Percentiles rank a stretch among this genome's conserved stretches.
phyloP scores from a whole-genome alignment of 2,329 filamentous ascomycete species.

The Diaporthe citriasiana region DNA sequence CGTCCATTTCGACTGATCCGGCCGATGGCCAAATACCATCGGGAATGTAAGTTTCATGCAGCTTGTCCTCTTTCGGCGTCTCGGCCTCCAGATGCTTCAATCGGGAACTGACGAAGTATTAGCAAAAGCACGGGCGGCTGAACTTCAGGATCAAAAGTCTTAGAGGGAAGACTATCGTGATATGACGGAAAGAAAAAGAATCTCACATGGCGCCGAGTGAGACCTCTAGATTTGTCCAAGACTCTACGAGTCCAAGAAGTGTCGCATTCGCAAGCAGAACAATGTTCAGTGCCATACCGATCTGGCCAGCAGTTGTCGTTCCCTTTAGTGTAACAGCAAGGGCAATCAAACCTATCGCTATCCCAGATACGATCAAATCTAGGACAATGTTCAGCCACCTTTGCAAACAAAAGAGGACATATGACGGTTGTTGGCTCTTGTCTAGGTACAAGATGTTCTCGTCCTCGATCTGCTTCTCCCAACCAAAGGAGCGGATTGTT shows the following conservation, averaged over 20 bases:
- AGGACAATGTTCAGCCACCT: neutral
- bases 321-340: neutral
- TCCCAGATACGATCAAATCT: neutral
- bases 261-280: neutral
- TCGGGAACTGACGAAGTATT: neutral
- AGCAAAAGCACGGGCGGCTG: neutral
- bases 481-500: neutral
- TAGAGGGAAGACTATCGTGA: neutral
- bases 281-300: constrained; percentile 4
- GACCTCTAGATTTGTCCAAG: constrained; percentile 3
- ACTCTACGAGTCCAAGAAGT: neutral
- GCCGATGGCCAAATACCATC: neutral
- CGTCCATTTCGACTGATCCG: neutral
- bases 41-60: neutral
- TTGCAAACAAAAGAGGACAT: neutral
- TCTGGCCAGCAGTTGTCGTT: neutral
- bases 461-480: constrained; percentile 8
- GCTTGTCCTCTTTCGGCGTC: neutral
- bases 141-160: neutral
- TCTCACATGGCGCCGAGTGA: neutral
- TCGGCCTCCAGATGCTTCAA: neutral
- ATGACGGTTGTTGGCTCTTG: neutral
- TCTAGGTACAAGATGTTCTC: neutral
- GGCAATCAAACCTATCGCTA: neutral
- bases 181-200: neutral